These are phyloP conservation scores for Neofusicoccum ribis DNA, from an alignment of 2,329 filamentous ascomycete genomes.

Conservation along the genomic window DNA sequence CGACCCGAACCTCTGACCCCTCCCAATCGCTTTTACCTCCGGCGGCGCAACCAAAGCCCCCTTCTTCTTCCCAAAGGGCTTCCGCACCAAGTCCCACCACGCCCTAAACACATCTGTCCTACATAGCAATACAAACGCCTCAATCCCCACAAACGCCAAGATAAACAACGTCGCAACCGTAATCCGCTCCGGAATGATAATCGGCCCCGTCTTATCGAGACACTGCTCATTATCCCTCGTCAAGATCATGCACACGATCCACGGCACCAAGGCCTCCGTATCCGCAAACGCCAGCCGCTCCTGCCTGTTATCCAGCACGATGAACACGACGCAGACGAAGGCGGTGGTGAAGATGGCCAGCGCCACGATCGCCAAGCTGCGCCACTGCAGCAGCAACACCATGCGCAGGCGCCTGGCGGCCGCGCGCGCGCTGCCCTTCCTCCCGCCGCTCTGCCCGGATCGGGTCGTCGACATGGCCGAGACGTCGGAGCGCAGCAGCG, in stretches of 20 bases:
- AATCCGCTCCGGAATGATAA: constrained; percentile 25
- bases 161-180: constrained; percentile 27
- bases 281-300: constrained; percentile 25
- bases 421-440: constrained; percentile 6
- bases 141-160: constrained; percentile 26
- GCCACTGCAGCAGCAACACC: constrained; percentile 90
- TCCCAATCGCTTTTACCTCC: background rate
- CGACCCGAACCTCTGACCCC: background rate
- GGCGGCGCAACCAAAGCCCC: background rate
- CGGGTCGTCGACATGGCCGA: background rate
- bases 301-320: constrained; percentile 71
- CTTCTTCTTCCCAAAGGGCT: background rate
- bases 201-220: constrained; percentile 21
- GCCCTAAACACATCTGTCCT: constrained; percentile 24
- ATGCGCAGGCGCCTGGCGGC: constrained; percentile 68
- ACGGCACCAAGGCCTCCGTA: constrained; percentile 26
- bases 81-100: constrained; percentile 24
- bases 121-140: constrained; percentile 27
- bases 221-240: constrained; percentile 25
- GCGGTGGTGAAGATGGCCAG: constrained; percentile 90
- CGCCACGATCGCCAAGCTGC: constrained; percentile 83
- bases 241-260: constrained; percentile 28
- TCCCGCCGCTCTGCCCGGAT: background rate
- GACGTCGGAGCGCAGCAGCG: background rate
- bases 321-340: constrained; percentile 89